Evolutionary conservation across 129 eudicot species (phyloP).

Genomic region (Logfia minima): DNA sequence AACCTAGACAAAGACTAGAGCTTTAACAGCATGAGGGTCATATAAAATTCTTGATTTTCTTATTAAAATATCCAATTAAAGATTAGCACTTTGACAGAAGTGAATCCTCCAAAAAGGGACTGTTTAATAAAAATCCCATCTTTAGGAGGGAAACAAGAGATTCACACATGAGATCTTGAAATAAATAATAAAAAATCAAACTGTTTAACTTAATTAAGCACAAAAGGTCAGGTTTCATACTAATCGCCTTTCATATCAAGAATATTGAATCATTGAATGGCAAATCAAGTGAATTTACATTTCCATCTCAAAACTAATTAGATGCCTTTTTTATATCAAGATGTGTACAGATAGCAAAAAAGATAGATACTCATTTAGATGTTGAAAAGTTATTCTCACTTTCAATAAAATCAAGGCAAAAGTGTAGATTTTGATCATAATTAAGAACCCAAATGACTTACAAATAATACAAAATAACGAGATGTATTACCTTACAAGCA

Average conservation of each 20-base stretch:
- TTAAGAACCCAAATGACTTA: slow-evolving; percentile 16
- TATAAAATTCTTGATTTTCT: neutral
- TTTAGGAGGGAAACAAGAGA: slow-evolving; percentile 21
- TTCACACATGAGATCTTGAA: slow-evolving; percentile 33
- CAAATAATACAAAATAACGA: neutral
- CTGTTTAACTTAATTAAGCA: slow-evolving; percentile 4
- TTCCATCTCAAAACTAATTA: slow-evolving; percentile 18
- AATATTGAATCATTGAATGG: slow-evolving; percentile 27
- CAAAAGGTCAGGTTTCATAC: slow-evolving; percentile 20
- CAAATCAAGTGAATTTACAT: slow-evolving; percentile 21
- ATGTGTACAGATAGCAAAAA: neutral
- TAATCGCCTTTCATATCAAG: slow-evolving; percentile 16
- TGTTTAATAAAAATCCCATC: slow-evolving; percentile 19
- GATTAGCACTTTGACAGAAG: slow-evolving; percentile 25
- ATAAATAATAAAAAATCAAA: slow-evolving; percentile 18
- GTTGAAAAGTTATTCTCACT: neutral
- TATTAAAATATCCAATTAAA: slow-evolving; percentile 21
- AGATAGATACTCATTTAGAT: slow-evolving; percentile 22
- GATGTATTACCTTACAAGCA: slow-evolving; percentile 33
- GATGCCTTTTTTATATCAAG: slow-evolving; percentile 9
- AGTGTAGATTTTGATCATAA: slow-evolving; percentile 19
- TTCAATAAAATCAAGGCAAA: slow-evolving; percentile 17
- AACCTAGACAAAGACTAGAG: slow-evolving; percentile 19
- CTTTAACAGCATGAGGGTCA: slow-evolving; percentile 23
- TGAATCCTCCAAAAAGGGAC: slow-evolving; percentile 8